These are phyloP conservation scores for Backusella australiensis DNA, from an alignment of 192 early-diverging fungal species.

Conservation along the genomic window DNA sequence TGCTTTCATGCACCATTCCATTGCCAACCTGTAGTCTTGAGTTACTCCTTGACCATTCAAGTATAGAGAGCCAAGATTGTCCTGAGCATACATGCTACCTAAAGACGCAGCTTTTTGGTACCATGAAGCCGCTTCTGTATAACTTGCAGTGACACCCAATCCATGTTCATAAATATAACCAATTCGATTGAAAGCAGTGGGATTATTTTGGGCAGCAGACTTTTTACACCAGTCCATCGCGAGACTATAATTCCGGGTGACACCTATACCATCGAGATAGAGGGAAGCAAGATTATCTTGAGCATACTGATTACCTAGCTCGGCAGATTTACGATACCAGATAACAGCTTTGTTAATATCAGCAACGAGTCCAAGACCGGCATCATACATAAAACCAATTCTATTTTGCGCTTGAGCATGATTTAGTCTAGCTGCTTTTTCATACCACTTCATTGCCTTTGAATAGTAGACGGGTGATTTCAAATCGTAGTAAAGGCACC, in stretches of 20 bases:
- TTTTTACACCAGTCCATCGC: slow-evolving; percentile 58
- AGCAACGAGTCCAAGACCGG: slow-evolving; percentile 30
- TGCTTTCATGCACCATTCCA: slow-evolving; percentile 62
- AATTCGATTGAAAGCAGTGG: slow-evolving; percentile 56
- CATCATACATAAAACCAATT: slow-evolving; percentile 48
- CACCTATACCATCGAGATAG: slow-evolving; percentile 60
- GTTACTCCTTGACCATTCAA: neutral
- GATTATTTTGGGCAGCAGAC: slow-evolving; percentile 54
- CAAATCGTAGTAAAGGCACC: neutral
- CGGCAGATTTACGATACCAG: slow-evolving; percentile 38
- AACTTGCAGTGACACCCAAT: slow-evolving; percentile 60
- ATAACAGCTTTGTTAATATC: slow-evolving; percentile 22
- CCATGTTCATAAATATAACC: slow-evolving; percentile 87
- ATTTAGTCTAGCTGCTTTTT: slow-evolving; percentile 58
- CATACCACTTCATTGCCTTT: slow-evolving; percentile 54
- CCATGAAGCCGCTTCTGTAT: slow-evolving; percentile 47
- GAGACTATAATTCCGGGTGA: slow-evolving; percentile 39
- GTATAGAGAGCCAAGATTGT: neutral
- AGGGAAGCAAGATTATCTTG: slow-evolving; percentile 76
- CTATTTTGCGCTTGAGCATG: slow-evolving; percentile 52
- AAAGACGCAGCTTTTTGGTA: slow-evolving; percentile 49
- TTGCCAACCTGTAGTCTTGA: slow-evolving; percentile 52
- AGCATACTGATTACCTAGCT: slow-evolving; percentile 49
- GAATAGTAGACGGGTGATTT: neutral
- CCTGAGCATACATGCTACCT: slow-evolving; percentile 54